Evolutionary conservation across 176 grass and related monocot genomes (phyloP), one percentile per base, ranked within the genome.

Genomic region (Oryza officinalis): DNA sequence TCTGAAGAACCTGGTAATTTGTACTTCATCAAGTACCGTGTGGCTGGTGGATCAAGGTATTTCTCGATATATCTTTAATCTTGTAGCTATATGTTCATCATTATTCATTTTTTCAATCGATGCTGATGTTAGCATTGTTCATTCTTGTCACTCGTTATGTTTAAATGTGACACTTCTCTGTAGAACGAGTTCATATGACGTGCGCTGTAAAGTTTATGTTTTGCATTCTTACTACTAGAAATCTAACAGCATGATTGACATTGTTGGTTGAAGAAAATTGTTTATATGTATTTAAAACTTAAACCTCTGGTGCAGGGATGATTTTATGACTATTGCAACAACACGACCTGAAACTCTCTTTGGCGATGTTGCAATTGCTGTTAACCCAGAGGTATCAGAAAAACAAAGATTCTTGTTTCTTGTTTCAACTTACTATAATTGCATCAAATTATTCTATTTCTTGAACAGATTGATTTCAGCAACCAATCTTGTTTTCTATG

Each of bases 341-440:
- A 98, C 96, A 77, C 83, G 96, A 37, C 96, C 96, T 27, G 96
- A 98, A 79, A 98, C 96, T 90, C 27, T 98, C 79, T 98, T 98
- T 90, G 96, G 83, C 83, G 96, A 98, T 85, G 92, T 90, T 87
- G 93, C 96, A 15, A 92, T 98, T 92, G 96, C 93, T 78, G 96
- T 95, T 30, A 84, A 98, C 79, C 96, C 96, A 75, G 83, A 89
- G 93, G 96, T 95, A 88, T 49, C 18, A 47, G 49, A 47, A 71
- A 61, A 81, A 33, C 45, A 70, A 59, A 33, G 32, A 9, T 74
- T 47, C 0, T 37, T 61, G 22, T 25, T 1, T 44, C 80, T 31
- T 86, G 43, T 72, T 57, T n/a, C 14, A 67, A 38, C 37, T 38
- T 38, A 38, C 37, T 9, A n/a, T n/a, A n/a, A n/a, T n/a, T 49